These are phyloP conservation scores for Asparagopsis taxiformis DNA, from an alignment of 31 red algal species.

Conservation along the genomic window DNA sequence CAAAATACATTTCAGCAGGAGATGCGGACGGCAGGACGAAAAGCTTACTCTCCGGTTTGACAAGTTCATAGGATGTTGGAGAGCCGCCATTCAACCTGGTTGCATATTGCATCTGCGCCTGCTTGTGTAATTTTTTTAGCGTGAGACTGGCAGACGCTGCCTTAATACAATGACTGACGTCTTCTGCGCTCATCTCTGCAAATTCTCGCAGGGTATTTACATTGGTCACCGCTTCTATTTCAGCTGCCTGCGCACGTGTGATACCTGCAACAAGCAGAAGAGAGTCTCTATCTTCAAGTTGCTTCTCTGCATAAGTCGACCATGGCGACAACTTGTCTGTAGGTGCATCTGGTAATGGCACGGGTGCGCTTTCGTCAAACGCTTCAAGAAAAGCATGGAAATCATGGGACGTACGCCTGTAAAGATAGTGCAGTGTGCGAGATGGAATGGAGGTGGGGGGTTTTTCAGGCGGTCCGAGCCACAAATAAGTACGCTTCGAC, in stretches of 20 bases:
- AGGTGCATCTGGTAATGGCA: constrained; percentile 25
- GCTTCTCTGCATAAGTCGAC: constrained; percentile 22
- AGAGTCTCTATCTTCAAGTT: constrained; percentile 5
- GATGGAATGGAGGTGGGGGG: constrained; percentile 5
- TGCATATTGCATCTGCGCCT: constrained; percentile 35
- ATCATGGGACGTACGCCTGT: constrained; percentile 3
- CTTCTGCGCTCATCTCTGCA: neutral
- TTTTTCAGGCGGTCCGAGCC: neutral
- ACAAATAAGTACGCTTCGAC: neutral
- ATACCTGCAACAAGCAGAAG: constrained; percentile 22
- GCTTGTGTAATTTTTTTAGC: constrained; percentile 33
- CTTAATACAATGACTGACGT: too few species aligned
- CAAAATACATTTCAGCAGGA: constrained; percentile 69
- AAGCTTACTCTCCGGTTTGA: neutral
- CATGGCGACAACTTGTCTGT: constrained; percentile 40
- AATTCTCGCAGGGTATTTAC: constrained; percentile 4
- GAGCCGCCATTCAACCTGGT: neutral
- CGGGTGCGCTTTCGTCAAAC: constrained; percentile 20
- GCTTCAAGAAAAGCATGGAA: constrained; percentile 14
- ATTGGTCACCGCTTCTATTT: neutral
- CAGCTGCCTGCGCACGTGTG: neutral
- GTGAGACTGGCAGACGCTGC: constrained; percentile 24
- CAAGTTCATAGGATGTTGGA: constrained; percentile 16
- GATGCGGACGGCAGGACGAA: constrained; percentile 20
- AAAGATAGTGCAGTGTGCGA: constrained; percentile 20